Conservation (phyloP, 2,329 filamentous ascomycete genomes). For the Penicillium vulpinum region DNA sequence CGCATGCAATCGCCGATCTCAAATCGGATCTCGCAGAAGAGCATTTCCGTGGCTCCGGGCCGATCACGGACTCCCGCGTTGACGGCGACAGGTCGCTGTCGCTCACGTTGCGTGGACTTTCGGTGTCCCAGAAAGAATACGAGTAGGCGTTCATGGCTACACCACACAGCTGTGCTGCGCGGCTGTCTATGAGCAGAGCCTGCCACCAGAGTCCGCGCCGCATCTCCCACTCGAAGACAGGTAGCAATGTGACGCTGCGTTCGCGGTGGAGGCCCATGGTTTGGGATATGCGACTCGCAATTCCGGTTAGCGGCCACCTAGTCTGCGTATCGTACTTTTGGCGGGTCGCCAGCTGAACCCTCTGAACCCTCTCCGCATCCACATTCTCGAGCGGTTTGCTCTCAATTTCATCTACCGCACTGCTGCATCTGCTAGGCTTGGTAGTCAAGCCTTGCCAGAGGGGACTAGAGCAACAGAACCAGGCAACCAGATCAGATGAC, state of each 20-base stretch:
- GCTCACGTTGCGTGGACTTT: constrained; percentile 44
- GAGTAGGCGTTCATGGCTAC: constrained; percentile 39
- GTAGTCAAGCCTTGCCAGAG: neutral
- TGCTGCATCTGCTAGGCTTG: neutral
- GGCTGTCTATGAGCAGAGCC: constrained; percentile 66
- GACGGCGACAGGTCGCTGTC: constrained; percentile 43
- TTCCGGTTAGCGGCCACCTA: constrained; percentile 39
- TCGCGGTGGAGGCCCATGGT: constrained; percentile 69
- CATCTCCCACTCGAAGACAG: constrained; percentile 65
- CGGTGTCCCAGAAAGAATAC: constrained; percentile 48
- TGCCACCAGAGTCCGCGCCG: constrained; percentile 74
- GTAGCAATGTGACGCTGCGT: constrained; percentile 46
- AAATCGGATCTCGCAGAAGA: constrained; percentile 48
- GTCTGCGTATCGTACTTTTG: neutral
- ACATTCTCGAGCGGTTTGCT: neutral
- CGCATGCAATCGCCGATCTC: constrained; percentile 46
- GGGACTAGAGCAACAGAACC: neutral
- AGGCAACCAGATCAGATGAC: neutral
- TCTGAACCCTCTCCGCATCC: constrained; percentile 7
- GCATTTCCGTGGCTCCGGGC: constrained; percentile 40
- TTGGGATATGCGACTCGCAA: constrained; percentile 67
- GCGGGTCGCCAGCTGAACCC: neutral
- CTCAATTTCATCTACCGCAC: neutral
- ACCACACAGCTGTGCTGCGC: constrained; percentile 66
- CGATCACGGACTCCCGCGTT: constrained; percentile 35